Base-by-base conservation (phyloP, 2,329 filamentous ascomycete genomes). In the Fusarium sterilihyphosum region DNA sequence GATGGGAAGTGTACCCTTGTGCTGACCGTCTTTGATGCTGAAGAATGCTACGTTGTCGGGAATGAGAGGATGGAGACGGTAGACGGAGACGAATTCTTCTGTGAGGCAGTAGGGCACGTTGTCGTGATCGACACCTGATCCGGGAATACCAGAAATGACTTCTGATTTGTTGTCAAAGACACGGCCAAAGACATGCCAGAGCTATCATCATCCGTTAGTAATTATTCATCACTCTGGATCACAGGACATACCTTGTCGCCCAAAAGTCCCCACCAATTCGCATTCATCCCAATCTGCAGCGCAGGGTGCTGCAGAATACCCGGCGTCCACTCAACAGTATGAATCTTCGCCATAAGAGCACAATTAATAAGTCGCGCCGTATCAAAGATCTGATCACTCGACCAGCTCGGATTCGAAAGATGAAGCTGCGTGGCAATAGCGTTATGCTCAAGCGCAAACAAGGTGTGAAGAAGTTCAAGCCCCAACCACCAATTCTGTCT, bases 401-500 rank as follows among this genome's bases (percentile, higher is more conserved):
- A 52, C 70, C 70, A 72, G 3, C 37, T 56, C 5, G 70, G 58
- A 0, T 72, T 72, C 2, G 58, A 73, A 29, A 70, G 43, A 33
- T 70, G 70, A 57, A 72, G 69, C 10, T 72, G 70, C 7, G 60
- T 56, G 1, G 70, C 70, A 14, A 72, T 72, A 1, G 70, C 70
- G 2, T 72, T 72, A 7, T 72, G 70, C 29, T 72, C 69, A 11
- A 73, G 58, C 5, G 70, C 70, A 13, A 72, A 72, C 1, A 72
- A 40, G 0, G 70, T 73, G 8, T 72, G 70, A 6, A 72, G 43
- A 8, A 72, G 69, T 20, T 72, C 70, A 2, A 72, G 69, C 2
- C 70, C 70, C 3, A 73, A 35, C 70, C 70, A 72, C 70, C 70
- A 72, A 5, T 72, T 72, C 35, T 72, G 64, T 26, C 70, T 43